Percentiles rank a stretch among this genome's conserved stretches.
Evolutionary conservation across 768 basidiomycete species (phyloP).

Genomic region (Leccinum imitatum): DNA sequence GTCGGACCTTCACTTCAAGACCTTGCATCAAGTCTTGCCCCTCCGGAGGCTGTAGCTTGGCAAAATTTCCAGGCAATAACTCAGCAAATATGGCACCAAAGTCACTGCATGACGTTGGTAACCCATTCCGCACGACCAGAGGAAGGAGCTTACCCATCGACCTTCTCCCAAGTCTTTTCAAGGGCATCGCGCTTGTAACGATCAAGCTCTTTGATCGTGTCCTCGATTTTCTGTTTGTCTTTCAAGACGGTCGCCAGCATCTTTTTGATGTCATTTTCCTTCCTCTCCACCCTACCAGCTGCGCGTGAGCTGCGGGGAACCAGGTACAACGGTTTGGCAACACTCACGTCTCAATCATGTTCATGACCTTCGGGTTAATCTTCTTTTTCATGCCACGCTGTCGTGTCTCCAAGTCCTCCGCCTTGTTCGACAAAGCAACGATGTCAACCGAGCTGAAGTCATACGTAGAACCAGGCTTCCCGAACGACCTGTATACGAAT

Average conservation of each 20-base stretch:
- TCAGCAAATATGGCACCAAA: constrained; percentile 97
- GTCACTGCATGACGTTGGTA: constrained; percentile 51
- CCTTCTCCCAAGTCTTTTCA: constrained; percentile 94
- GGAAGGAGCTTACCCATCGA: constrained; percentile 64
- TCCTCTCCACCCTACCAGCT: constrained; percentile 80
- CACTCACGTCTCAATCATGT: constrained; percentile 89
- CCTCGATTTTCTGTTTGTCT: constrained; percentile 94
- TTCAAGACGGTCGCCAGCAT: constrained; percentile 85
- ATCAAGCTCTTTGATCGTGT: constrained; percentile 90
- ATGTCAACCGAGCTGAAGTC: constrained; percentile 75
- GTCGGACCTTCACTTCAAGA: constrained; percentile 93
- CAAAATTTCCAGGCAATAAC: constrained; percentile 92
- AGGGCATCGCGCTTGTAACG: constrained; percentile 92
- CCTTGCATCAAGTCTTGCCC: constrained; percentile 92
- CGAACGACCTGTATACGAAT: constrained; percentile 63
- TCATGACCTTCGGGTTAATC: constrained; percentile 92
- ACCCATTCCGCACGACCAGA: background rate
- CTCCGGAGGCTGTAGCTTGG: constrained; percentile 92
- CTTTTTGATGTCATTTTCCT: constrained; percentile 81
- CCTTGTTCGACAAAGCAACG: constrained; percentile 55
- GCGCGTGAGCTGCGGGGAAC: background rate
- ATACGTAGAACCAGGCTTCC: constrained; percentile 75
- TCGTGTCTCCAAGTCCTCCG: constrained; percentile 68
- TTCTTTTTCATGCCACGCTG: constrained; percentile 93
- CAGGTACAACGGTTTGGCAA: background rate